These are phyloP conservation scores for Vickermania ingenoplastis DNA, from an alignment of 208 protist species.

Conservation along the genomic window DNA sequence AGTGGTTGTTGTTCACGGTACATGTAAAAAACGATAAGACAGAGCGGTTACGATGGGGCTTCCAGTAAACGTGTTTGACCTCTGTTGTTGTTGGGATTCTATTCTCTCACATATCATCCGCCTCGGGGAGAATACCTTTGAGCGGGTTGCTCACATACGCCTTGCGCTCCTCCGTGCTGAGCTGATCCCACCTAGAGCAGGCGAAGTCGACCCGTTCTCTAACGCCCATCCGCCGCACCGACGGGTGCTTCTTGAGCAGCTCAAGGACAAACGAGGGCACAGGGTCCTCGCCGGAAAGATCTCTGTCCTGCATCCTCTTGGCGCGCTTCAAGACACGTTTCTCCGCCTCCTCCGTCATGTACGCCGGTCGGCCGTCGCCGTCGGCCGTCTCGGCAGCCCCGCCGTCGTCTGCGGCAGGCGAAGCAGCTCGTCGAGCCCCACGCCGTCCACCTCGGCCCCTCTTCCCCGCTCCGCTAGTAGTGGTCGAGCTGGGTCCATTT, in stretches of 20 bases:
- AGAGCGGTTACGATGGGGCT: too few relatives aligned
- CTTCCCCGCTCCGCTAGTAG: too few relatives aligned
- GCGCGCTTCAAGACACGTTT: constrained; percentile 52
- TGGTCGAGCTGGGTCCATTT: too few relatives aligned
- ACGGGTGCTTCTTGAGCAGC: constrained; percentile 71
- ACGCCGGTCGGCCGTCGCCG: constrained; percentile 18
- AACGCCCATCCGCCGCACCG: constrained; percentile 69
- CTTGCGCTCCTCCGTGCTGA: constrained; percentile 46
- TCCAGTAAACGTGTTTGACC: too few relatives aligned
- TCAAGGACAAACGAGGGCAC: constrained; percentile 79
- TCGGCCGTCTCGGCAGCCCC: too few relatives aligned
- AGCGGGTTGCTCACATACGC: constrained; percentile 74
- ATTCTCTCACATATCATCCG: background rate
- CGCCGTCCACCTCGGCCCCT: too few relatives aligned
- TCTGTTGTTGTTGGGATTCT: too few relatives aligned
- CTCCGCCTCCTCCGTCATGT: constrained; percentile 61
- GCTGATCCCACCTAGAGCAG: constrained; percentile 52
- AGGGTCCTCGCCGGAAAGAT: constrained; percentile 67
- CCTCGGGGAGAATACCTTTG: constrained; percentile 54
- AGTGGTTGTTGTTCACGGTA: too few relatives aligned
- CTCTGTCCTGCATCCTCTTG: constrained; percentile 70
- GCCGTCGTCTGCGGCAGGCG: too few relatives aligned
- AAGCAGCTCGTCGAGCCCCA: too few relatives aligned
- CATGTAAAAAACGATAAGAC: too few relatives aligned
- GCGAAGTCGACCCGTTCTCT: constrained; percentile 85